Evolutionary conservation across 805 yeast species (phyloP).

Genomic region (Henningerozyma blattae): DNA sequence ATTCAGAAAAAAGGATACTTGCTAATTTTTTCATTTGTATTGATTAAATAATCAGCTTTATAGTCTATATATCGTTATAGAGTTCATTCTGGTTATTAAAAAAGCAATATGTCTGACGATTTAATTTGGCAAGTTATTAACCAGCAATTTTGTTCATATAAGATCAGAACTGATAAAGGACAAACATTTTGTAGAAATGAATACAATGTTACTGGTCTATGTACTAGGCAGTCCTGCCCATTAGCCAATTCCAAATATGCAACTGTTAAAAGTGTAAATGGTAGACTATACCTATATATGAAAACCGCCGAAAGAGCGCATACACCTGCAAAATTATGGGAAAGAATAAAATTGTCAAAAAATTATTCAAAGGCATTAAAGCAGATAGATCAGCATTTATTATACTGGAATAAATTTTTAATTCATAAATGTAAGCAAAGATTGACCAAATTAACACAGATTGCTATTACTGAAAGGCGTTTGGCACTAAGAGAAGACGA

Average conservation of each 20-base stretch:
- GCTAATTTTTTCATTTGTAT: too few species aligned
- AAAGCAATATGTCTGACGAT: slow-evolving; percentile 46
- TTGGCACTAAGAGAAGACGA: slow-evolving; percentile 84
- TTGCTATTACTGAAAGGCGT: slow-evolving; percentile 89
- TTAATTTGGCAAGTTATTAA: slow-evolving; percentile 96
- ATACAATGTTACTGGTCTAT: slow-evolving; percentile 88
- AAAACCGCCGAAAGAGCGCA: slow-evolving; percentile 97
- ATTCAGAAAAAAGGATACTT: too few species aligned
- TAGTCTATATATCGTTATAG: too few species aligned
- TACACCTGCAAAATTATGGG: slow-evolving; percentile 91
- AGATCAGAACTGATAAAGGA: slow-evolving; percentile 75
- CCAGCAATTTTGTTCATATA: slow-evolving; percentile 91
- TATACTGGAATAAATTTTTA: slow-evolving; percentile 87
- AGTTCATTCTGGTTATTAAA: too few species aligned
- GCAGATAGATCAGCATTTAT: slow-evolving; percentile 77
- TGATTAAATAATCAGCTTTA: too few species aligned
- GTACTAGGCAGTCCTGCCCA: slow-evolving; percentile 91
- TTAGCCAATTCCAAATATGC: slow-evolving; percentile 89
- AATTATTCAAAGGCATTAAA: slow-evolving; percentile 78
- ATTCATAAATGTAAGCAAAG: slow-evolving; percentile 94
- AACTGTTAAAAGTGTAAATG: slow-evolving; percentile 71
- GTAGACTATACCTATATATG: slow-evolving; percentile 77
- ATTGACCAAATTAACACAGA: slow-evolving; percentile 87
- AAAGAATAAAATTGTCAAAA: slow-evolving; percentile 78
- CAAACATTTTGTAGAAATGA: slow-evolving; percentile 94